Evolutionary conservation across 768 basidiomycete species (phyloP).

Genomic region (Leccinellum albellum): DNA sequence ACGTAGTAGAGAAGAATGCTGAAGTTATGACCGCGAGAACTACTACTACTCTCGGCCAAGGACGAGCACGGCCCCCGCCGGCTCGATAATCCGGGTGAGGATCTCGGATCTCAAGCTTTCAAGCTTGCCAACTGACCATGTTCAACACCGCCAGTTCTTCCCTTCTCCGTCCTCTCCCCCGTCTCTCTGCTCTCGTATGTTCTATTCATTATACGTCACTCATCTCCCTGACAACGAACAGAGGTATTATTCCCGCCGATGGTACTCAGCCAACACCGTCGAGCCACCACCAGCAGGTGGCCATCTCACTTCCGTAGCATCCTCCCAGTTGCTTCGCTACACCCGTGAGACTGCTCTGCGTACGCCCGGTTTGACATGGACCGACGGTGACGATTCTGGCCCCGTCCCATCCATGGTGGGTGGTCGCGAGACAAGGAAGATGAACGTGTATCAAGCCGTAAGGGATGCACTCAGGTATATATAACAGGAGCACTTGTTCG

Average conservation of each 20-base stretch:
- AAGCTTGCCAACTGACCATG: conserved; percentile 22
- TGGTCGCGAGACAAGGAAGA: conserved; percentile 86
- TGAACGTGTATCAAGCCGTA: conserved; percentile 93
- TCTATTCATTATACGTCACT: background rate
- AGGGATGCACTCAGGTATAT: conserved; percentile 81
- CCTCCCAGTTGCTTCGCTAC: conserved; percentile 57
- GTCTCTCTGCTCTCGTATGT: conserved; percentile 18
- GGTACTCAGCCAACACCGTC: conserved; percentile 46
- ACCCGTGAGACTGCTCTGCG: conserved; percentile 70
- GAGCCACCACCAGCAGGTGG: conserved; percentile 80
- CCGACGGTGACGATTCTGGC: conserved; percentile 49
- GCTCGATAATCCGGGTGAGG: conserved; percentile 1
- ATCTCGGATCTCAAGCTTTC: conserved; percentile 26
- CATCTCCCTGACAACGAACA: background rate
- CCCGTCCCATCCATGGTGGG: conserved; percentile 49
- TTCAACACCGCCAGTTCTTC: conserved; percentile 7
- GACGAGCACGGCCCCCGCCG: background rate
- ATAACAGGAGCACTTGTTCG: conserved; percentile 2
- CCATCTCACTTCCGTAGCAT: conserved; percentile 67
- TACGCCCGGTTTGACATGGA: conserved; percentile 71
- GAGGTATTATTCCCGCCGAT: conserved; percentile 30
- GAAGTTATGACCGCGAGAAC: conserved; percentile 15
- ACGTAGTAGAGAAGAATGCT: conserved; percentile 1
- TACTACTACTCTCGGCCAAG: background rate
- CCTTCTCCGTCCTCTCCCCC: conserved; percentile 17